Base-by-base conservation (phyloP, 345 rosid genomes). In the Durio zibethinus region DNA sequence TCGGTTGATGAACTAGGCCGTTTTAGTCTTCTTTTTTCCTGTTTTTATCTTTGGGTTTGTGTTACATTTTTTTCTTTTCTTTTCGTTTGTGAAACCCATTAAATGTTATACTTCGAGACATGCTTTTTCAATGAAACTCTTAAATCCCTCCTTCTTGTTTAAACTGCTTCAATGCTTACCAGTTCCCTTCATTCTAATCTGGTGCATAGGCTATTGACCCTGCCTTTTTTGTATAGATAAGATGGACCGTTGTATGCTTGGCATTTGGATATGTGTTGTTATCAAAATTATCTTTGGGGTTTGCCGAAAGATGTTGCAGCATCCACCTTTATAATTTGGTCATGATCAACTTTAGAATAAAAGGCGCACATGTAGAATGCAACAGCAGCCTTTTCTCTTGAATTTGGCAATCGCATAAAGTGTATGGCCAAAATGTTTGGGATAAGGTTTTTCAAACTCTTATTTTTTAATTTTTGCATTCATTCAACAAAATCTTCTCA, bases 261-360 rank as follows among this genome's bases (percentile, higher is more conserved):
- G 38, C 35, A 27, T 27, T 71, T 42, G 29, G 48, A 40, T n/a
- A 31, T 36, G 16, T 64, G 4, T n/a, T 15, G 69, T 35, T 27
- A 29, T 0, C 40, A 31, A 35, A 33, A 15, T 62, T 6, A 36
- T 20, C 47, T 67, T 66, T 4, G 40, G 21, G 31, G 54, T 33
- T 45, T 2, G 74, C 82, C 52, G 48, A 82, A 82, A 71, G 80
- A 71, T 56, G 29, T 36, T 36, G 25, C 57, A n/a, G 35, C 42
- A 43, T 50, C 64, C 14, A 38, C 65, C 81, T 70, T 62, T 43
- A 21, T 16, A 4, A 57, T 53, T 40, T 7, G 11, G 43, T 64
- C 38, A 72, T 66, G 64, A 57, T 59, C 72, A 57, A 64, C 33
- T 60, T 59, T n/a, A 60, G 45, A 54, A 38, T 31, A 10, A 6